Evolutionary conservation across 2,329 filamentous ascomycete species (phyloP), one percentile per base, ranked within the genome.

Genomic region (Paramyrothecium sp.): DNA sequence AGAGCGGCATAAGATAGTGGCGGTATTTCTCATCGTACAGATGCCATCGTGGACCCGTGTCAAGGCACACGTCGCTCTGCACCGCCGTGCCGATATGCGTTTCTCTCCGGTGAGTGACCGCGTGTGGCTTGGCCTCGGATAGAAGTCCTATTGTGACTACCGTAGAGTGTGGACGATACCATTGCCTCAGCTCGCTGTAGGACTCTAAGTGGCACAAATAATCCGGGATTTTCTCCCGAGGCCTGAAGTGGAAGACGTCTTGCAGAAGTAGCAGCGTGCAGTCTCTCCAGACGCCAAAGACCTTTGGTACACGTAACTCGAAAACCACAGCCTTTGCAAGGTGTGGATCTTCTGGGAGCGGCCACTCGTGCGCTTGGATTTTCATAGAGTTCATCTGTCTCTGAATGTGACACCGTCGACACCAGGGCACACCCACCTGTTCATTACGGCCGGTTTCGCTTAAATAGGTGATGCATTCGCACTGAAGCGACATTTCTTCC

Each of bases 291-390:
- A 61, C 51, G 3, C 61, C 61, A 46, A 82, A 78, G 0, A 64
- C 26, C 0, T 21, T 4, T 0, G 83, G 83, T 0, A 76, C 59
- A 0, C 61, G 54, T 0, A 87, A 67, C 60, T 87, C 84, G 53
- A 87, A 87, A 0, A 87, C 71, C 0, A 75, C 73, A 0, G 80
- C 71, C 56, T 81, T 78, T 0, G 73, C 73, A 12, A 69, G 23
- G 0, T 58, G 7, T 0, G 54, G 1, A 2, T 71, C 20, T 0
- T 49, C 12, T 0, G 83, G 79, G 0, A 87, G 69, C 0, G 84
- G 83, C 81, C 81, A 86, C 63, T 88, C 85, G 60, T 83, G 72
- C 16, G 83, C 64, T 0, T 58, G 1, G n/a, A 88, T 85, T 0
- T 19, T 38, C 0, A 88, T 57, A 0, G 4, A 2, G 0, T 69